Evolutionary conservation across 345 rosid genomes (phyloP).

Genomic region (Hypericum perforatum): DNA sequence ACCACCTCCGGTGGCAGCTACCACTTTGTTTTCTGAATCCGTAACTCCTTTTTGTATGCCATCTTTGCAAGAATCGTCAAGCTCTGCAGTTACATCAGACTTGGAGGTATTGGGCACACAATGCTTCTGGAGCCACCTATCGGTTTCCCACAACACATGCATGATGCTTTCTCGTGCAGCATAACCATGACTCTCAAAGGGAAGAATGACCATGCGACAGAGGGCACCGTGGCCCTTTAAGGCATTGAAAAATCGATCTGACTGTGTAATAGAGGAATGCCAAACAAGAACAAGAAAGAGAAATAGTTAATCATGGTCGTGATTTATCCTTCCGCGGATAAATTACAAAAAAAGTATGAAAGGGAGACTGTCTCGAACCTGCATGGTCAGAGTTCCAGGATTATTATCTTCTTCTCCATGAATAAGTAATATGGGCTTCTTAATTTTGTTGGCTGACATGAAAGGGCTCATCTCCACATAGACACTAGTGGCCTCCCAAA

Average conservation of each 20-base stretch:
- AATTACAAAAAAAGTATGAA: no score
- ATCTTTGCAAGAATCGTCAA: constrained; percentile 5
- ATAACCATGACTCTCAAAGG: constrained; percentile 96
- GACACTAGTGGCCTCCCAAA: constrained; percentile 81
- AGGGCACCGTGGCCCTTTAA: constrained; percentile 94
- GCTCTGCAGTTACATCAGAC: constrained; percentile 36
- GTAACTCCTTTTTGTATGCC: constrained; percentile 25
- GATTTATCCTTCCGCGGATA: no score
- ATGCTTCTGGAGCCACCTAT: constrained; percentile 86
- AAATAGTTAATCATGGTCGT: no score
- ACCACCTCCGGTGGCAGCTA: constrained; percentile 50
- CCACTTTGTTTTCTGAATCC: constrained; percentile 35
- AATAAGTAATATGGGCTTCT: constrained; percentile 88
- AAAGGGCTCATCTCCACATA: constrained; percentile 99
- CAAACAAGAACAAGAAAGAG: neutral
- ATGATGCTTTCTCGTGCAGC: constrained; percentile 90
- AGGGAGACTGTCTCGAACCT: constrained; percentile 30
- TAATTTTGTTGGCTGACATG: constrained; percentile 89
- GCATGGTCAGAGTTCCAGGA: constrained; percentile 95
- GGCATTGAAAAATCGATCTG: constrained; percentile 91
- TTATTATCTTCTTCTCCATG: constrained; percentile 99
- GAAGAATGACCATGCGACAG: constrained; percentile 78
- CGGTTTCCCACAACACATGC: constrained; percentile 99
- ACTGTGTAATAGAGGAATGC: constrained; percentile 35
- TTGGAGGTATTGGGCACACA: constrained; percentile 42